Percentiles rank a stretch among this genome's conserved stretches.
Evolutionary conservation across 2,329 filamentous ascomycete species (phyloP).

Genomic region (Ceratocystis cacaofunesta): DNA sequence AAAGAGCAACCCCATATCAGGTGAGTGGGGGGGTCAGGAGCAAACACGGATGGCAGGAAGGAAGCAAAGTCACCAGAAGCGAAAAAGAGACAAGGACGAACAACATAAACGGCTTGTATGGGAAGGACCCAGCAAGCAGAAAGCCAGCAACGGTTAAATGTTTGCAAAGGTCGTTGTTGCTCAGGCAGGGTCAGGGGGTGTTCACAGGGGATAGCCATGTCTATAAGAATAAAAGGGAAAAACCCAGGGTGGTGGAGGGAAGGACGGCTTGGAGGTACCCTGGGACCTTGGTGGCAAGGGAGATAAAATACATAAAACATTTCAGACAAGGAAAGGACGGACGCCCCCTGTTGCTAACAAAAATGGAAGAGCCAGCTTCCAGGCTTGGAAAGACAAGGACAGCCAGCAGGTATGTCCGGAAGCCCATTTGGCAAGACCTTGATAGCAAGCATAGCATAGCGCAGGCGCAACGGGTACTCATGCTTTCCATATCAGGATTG

Average conservation of each 20-base stretch:
- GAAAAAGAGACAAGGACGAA: neutral
- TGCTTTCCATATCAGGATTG: neutral
- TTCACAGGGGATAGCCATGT: neutral
- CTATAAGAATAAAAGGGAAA: neutral
- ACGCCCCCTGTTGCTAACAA: neutral
- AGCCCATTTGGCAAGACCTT: neutral
- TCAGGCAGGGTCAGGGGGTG: neutral
- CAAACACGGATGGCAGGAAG: constrained; percentile 7
- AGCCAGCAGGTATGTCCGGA: neutral
- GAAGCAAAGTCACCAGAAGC: constrained; percentile 1
- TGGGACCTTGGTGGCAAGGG: neutral
- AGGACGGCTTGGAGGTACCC: neutral
- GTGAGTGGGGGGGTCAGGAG: neutral
- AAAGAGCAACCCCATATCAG: neutral
- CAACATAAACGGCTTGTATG: constrained; percentile 1
- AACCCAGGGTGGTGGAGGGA: neutral
- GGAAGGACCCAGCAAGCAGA: constrained; percentile 1
- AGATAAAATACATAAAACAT: neutral
- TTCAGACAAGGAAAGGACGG: neutral
- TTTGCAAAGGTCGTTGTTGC: neutral
- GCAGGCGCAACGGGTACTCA: neutral
- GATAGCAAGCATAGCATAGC: neutral
- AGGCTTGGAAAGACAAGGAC: neutral
- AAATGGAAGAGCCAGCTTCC: neutral
- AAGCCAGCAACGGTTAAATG: constrained; percentile 9